Percentiles rank a stretch among this genome's conserved stretches.
Conservation (phyloP, 2,329 filamentous ascomycete species). For the Alternaria sp. region DNA sequence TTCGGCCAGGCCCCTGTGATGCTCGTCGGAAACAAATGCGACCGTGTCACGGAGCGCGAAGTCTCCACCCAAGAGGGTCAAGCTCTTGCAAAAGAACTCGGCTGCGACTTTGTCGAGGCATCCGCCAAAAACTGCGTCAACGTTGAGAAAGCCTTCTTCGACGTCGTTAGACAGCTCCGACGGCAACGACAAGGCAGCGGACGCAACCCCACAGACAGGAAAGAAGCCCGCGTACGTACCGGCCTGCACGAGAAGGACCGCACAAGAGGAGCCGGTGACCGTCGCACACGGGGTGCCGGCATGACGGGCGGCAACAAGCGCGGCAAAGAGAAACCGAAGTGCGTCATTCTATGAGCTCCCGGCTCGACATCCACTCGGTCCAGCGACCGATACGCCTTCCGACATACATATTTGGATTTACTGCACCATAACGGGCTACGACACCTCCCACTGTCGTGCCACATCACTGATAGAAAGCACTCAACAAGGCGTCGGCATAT, state of each 20-base stretch:
- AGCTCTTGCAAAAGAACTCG: slow-evolving; percentile 86
- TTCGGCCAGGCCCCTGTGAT: slow-evolving; percentile 86
- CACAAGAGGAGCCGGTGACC: slow-evolving; percentile 17
- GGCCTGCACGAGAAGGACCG: slow-evolving; percentile 27
- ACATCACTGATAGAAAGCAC: slow-evolving; percentile 40
- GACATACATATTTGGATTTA: slow-evolving; percentile 34
- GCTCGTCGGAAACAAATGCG: slow-evolving; percentile 98
- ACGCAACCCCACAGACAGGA: slow-evolving; percentile 23
- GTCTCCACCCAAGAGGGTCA: slow-evolving; percentile 96
- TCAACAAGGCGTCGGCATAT: slow-evolving; percentile 43
- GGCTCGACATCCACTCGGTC: slow-evolving; percentile 1
- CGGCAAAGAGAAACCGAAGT: slow-evolving; percentile 41
- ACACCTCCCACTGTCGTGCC: slow-evolving; percentile 27
- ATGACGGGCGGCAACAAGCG: slow-evolving; percentile 18
- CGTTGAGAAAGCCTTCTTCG: slow-evolving; percentile 97
- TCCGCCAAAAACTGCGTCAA: slow-evolving; percentile 99
- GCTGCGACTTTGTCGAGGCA: slow-evolving; percentile 95
- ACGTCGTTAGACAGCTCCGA: slow-evolving; percentile 89
- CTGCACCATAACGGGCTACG: slow-evolving; percentile 35
- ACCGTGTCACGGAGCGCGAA: slow-evolving; percentile 92
- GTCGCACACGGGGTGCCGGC: slow-evolving; percentile 19
- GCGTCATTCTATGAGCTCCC: slow-evolving; percentile 40
- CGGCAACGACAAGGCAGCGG: slow-evolving; percentile 68
- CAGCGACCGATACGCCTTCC: slow-evolving; percentile 12
- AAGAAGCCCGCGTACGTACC: slow-evolving; percentile 18